Evolutionary conservation across 345 rosid genomes (phyloP), one percentile per base, ranked within the genome.

Genomic region (Citrus reticulata): DNA sequence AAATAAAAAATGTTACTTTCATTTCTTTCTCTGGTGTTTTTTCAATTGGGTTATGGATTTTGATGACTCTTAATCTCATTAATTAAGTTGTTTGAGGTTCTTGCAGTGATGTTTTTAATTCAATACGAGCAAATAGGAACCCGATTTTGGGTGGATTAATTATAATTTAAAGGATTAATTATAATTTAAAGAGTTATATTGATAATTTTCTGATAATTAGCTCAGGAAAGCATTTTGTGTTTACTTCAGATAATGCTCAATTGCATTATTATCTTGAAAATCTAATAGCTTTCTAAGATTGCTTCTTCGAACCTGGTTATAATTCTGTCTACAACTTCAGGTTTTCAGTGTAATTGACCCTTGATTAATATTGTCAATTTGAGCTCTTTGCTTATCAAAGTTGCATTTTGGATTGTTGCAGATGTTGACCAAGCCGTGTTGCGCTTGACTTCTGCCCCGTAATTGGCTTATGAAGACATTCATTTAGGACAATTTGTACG

Each of bases 381-480:
- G 30, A 42, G 39, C 27, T 24, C 68, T 24, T 62, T 24, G 72
- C 73, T 39, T 24, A 29, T 37, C 19, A 16, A 57, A 55, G 35
- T 67, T 75, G n/a, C 0, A 17, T 46, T 46, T 78, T 40, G 49
- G 10, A 65, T 72, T 78, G 70, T 67, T 71, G 82, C 81, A 70
- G 74, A 57, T 70, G 59, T 58, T 59, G 81, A 76, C 65, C 58
- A 14, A 65, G 76, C 54, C 37, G 4, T 57, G 16, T 59, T n/a
- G 37, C 7, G 32, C 62, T 17, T 32, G 17, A 62, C 24, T 68
- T 51, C 70, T 71, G 63, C 54, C 3, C 40, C n/a, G 7, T 32
- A 71, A 54, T 60, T 61, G 62, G 70, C 25, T 62, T 78, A 35
- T 78, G 24, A 34, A 49, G 74, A 34, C 62, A 14, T 80, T 32